These are phyloP conservation scores for Botrytis cinerea DNA, from an alignment of 2,329 filamentous ascomycete genomes.

Conservation along the genomic window DNA sequence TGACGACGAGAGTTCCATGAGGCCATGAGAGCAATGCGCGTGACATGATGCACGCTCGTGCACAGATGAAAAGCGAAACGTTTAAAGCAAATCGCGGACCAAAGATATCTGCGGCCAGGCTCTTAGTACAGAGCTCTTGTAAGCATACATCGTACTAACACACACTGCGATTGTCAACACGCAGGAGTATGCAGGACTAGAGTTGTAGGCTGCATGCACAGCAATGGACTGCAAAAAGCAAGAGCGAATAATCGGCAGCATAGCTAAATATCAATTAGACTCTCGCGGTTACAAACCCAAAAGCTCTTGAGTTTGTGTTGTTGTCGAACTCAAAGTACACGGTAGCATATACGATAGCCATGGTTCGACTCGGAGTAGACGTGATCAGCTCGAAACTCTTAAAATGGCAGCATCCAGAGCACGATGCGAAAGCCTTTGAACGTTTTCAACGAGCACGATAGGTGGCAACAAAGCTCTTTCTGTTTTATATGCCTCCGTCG, in stretches of 20 bases:
- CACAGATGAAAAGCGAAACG: constrained; percentile 62
- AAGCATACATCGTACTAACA: constrained; percentile 50
- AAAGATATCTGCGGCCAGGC: constrained; percentile 66
- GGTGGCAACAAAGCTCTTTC: not conserved
- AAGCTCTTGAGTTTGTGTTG: not conserved
- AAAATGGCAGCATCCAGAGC: not conserved
- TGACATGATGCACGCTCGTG: constrained; percentile 62
- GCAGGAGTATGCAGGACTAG: constrained; percentile 54
- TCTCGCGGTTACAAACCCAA: not conserved
- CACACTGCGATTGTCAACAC: constrained; percentile 65
- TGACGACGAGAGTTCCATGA: constrained; percentile 55
- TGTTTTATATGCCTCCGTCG: not conserved
- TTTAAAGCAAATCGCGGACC: constrained; percentile 71
- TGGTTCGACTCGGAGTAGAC: not conserved
- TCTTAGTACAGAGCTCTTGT: constrained; percentile 66
- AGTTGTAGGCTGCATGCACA: constrained; percentile 58
- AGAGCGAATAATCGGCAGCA: constrained; percentile 57
- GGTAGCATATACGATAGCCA: too few species aligned
- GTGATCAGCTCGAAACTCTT: not conserved
- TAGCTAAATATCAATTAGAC: constrained; percentile 45
- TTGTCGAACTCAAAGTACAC: not conserved
- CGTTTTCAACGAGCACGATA: not conserved
- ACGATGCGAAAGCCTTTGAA: not conserved
- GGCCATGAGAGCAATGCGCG: constrained; percentile 67
- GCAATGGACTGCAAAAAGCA: constrained; percentile 63